Evolutionary conservation across 1,284 basidiomycete species (phyloP).

Genomic region (Boletus albobrunnescens): DNA sequence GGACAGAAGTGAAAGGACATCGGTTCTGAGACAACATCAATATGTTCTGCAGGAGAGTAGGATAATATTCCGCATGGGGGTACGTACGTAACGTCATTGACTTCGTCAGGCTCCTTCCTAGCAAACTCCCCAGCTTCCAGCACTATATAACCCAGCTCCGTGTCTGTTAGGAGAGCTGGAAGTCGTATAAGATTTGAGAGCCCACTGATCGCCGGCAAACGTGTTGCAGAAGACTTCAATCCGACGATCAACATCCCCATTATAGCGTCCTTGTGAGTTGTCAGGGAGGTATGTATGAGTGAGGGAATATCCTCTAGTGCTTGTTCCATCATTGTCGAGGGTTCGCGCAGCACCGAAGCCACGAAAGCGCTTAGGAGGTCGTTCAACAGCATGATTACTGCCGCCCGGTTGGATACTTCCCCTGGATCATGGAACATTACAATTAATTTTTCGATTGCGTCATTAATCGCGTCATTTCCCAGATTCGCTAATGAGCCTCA

Average conservation of each 20-base stretch:
- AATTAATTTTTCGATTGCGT: constrained; percentile 71
- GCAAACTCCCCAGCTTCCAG: constrained; percentile 74
- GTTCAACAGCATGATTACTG: constrained; percentile 60
- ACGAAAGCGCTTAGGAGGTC: constrained; percentile 51
- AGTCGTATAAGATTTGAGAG: constrained; percentile 65
- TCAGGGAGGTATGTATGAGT: constrained; percentile 39
- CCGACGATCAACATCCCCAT: constrained; percentile 64
- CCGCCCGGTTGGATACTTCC: constrained; percentile 70
- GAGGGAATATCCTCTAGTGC: background rate
- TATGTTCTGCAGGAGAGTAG: background rate
- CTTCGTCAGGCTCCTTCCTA: constrained; percentile 51
- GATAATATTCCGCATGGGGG: background rate
- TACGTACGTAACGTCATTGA: constrained; percentile 52
- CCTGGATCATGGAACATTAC: constrained; percentile 74
- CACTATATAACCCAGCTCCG: constrained; percentile 79
- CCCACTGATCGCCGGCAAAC: constrained; percentile 58
- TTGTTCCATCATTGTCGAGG: background rate
- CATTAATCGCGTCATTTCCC: constrained; percentile 61
- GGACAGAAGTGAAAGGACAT: constrained; percentile 65
- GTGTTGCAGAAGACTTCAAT: constrained; percentile 51
- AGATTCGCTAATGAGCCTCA: constrained; percentile 54
- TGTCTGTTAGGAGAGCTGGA: constrained; percentile 56
- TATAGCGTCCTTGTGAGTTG: constrained; percentile 72
- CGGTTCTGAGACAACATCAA: constrained; percentile 45
- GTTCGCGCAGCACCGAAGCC: constrained; percentile 26